A percentile compares a stretch with the other conserved stretches of the same genome.
Conservation (phyloP, 1,284 basidiomycete species). For the Thelephora terrestris region DNA sequence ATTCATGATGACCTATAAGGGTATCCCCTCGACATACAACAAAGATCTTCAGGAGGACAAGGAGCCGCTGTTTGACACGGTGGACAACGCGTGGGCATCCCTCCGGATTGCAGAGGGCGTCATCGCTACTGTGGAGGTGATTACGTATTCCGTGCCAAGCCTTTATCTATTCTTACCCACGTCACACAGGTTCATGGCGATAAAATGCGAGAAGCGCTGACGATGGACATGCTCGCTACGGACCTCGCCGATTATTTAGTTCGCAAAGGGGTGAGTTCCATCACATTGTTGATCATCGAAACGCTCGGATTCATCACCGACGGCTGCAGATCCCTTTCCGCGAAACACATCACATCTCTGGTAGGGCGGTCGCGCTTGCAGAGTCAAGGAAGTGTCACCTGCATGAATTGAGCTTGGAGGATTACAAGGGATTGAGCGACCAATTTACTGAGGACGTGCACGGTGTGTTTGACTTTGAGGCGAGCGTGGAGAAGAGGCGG, state of each 20-base stretch:
- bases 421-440: conserved; percentile 68
- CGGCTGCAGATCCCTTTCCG: conserved; percentile 75
- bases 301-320: not conserved
- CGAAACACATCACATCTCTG: conserved; percentile 97
- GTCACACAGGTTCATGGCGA: conserved; percentile 68
- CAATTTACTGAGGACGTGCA: conserved; percentile 81
- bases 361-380: conserved; percentile 89
- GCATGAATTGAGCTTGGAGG: conserved; percentile 69
- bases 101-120: conserved; percentile 93
- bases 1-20: conserved; percentile 96
- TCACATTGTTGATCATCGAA: conserved; percentile 2
- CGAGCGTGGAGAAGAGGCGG: conserved; percentile 88
- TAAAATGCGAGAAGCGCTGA: conserved; percentile 85
- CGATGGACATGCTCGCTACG: conserved; percentile 95
- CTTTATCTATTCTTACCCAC: not conserved
- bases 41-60: conserved; percentile 99
- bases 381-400: conserved; percentile 78
- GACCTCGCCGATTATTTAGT: conserved; percentile 98
- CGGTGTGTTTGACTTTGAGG: conserved; percentile 85
- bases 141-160: conserved; percentile 13
- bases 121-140: conserved; percentile 77
- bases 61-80: conserved; percentile 92
- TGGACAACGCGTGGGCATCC: conserved; percentile 85
- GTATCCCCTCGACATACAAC: conserved; percentile 97
- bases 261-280: conserved; percentile 78